Evolutionary conservation across 2,329 filamentous ascomycete genomes (phyloP).

Genomic region (Aureobasidium subglaciale): DNA sequence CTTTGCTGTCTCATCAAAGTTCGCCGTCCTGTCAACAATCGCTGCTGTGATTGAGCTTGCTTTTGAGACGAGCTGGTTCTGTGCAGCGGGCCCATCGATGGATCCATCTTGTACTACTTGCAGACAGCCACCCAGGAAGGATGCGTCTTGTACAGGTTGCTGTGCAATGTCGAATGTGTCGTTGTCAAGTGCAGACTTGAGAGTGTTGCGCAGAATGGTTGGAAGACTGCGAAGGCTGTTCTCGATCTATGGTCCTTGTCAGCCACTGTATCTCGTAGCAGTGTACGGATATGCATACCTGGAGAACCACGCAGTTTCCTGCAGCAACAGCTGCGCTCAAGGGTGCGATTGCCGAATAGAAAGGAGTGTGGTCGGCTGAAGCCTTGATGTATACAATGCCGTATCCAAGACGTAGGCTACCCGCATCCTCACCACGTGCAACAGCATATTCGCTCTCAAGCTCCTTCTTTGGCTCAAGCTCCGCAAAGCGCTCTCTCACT

Average conservation of each 20-base stretch:
- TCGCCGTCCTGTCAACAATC: slow-evolving; percentile 54
- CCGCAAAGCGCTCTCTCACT: slow-evolving; percentile 34
- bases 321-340: slow-evolving; percentile 43
- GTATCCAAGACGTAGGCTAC: slow-evolving; percentile 27
- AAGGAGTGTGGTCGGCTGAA: slow-evolving; percentile 37
- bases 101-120: slow-evolving; percentile 29
- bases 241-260: slow-evolving; percentile 28
- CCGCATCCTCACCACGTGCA: slow-evolving; percentile 34
- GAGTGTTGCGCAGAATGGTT: slow-evolving; percentile 31
- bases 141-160: slow-evolving; percentile 24
- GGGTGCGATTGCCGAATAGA: slow-evolving; percentile 41
- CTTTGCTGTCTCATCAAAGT: slow-evolving; percentile 47
- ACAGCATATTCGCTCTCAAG: slow-evolving; percentile 38
- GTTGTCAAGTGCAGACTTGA: slow-evolving; percentile 37
- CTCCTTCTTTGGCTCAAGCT: slow-evolving; percentile 33
- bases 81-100: slow-evolving; percentile 14
- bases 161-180: slow-evolving; percentile 43
- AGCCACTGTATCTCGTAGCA: not conserved
- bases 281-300: slow-evolving; percentile 30
- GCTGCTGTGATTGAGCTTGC: slow-evolving; percentile 39
- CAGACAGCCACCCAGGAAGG: slow-evolving; percentile 24
- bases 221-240: slow-evolving; percentile 34
- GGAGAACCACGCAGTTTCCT: slow-evolving; percentile 45
- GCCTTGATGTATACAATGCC: slow-evolving; percentile 46
- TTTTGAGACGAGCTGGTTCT: slow-evolving; percentile 31